A percentile compares a stretch with the other conserved stretches of the same genome.
Conservation (phyloP, 805 yeast species). For the Wickerhamiella australiensis region DNA sequence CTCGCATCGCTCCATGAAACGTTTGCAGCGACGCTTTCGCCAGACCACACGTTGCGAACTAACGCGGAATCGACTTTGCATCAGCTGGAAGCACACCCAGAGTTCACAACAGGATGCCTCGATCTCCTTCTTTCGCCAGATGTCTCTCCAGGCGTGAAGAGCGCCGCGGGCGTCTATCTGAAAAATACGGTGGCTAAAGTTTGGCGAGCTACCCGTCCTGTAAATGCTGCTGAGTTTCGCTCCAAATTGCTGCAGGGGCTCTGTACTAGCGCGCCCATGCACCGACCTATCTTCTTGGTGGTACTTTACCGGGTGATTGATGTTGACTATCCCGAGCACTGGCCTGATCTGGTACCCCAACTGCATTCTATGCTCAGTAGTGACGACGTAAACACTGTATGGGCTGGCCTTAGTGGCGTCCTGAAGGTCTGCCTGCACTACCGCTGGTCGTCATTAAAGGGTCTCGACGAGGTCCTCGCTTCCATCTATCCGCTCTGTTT, state of each 20-base stretch:
- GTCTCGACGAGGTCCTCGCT: slow-evolving; percentile 42
- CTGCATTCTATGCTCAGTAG: slow-evolving; percentile 37
- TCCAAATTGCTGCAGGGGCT: slow-evolving; percentile 57
- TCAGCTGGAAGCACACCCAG: neutral
- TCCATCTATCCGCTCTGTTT: slow-evolving; percentile 56
- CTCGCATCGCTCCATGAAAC: slow-evolving; percentile 6
- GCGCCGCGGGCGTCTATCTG: slow-evolving; percentile 71
- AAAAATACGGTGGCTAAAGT: slow-evolving; percentile 57
- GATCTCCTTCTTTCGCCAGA: slow-evolving; percentile 51
- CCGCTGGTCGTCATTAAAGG: slow-evolving; percentile 52
- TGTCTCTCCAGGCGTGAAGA: slow-evolving; percentile 41
- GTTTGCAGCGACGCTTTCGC: slow-evolving; percentile 8
- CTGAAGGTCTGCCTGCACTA: slow-evolving; percentile 57
- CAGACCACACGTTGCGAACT: slow-evolving; percentile 2
- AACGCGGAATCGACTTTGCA: slow-evolving; percentile 4
- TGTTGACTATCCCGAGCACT: slow-evolving; percentile 39
- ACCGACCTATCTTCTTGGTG: slow-evolving; percentile 35
- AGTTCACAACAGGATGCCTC: slow-evolving; percentile 26
- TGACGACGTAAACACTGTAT: slow-evolving; percentile 36
- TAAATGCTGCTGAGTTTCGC: slow-evolving; percentile 63
- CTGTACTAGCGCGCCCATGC: slow-evolving; percentile 34
- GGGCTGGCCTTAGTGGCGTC: slow-evolving; percentile 60
- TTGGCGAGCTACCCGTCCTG: slow-evolving; percentile 46
- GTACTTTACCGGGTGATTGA: slow-evolving; percentile 41
- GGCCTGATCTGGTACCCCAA: slow-evolving; percentile 43